These are phyloP conservation scores for Pyrenophora teres DNA, from an alignment of 2,329 filamentous ascomycete species.

Conservation along the genomic window DNA sequence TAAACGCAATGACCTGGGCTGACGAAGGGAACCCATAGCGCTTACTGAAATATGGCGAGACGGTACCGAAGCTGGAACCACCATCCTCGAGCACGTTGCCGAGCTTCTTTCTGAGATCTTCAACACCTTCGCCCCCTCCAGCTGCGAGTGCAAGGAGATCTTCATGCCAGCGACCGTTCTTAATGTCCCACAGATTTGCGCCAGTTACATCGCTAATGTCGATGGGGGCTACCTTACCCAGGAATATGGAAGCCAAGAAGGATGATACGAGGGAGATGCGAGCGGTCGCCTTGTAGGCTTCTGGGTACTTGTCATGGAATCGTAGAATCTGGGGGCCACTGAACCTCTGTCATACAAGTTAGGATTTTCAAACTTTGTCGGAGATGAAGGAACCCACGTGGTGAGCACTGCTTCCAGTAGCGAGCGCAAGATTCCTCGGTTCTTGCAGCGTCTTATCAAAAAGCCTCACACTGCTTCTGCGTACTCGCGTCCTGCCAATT, in stretches of 20 bases:
- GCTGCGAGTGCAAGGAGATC: constrained; percentile 76
- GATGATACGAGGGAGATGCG: constrained; percentile 94
- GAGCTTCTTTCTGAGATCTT: constrained; percentile 75
- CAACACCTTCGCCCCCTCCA: constrained; percentile 61
- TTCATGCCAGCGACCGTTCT: constrained; percentile 72
- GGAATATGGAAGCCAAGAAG: constrained; percentile 87
- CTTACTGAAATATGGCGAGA: constrained; percentile 77
- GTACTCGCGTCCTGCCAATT: constrained; percentile 99
- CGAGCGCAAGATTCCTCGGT: constrained; percentile 70
- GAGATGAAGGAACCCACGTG: constrained; percentile 65
- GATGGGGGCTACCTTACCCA: constrained; percentile 83
- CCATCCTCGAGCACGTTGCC: constrained; percentile 81
- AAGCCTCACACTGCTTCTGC: constrained; percentile 85
- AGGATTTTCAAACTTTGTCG: not conserved
- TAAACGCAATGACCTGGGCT: constrained; percentile 83
- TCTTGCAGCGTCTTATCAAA: constrained; percentile 77
- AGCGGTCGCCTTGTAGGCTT: constrained; percentile 77
- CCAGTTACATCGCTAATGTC: constrained; percentile 95
- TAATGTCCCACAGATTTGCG: constrained; percentile 96
- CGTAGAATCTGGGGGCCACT: constrained; percentile 96
- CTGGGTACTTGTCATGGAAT: constrained; percentile 77
- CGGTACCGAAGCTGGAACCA: constrained; percentile 73
- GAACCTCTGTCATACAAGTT: constrained; percentile 69
- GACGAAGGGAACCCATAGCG: constrained; percentile 77
- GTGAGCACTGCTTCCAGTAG: constrained; percentile 90